Evolutionary conservation across 495 filamentous ascomycete genomes (phyloP).

Genomic region (Melanomma pulvis-pyrius): DNA sequence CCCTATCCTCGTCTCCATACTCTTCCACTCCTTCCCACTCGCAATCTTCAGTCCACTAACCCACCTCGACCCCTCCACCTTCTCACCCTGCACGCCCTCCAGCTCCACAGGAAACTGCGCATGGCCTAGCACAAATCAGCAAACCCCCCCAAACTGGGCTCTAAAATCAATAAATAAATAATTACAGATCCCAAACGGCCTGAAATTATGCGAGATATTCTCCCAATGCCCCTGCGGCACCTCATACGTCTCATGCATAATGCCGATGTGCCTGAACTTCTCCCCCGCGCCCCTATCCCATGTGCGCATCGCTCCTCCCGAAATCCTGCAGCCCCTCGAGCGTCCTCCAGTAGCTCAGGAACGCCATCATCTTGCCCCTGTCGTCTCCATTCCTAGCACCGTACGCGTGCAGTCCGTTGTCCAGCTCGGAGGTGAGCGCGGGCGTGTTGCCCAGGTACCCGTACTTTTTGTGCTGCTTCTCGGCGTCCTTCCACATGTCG

Average conservation of each 20-base stretch:
- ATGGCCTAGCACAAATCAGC: slow-evolving; percentile 5
- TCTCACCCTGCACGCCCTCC: neutral
- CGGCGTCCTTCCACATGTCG: slow-evolving; percentile 15
- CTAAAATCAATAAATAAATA: neutral
- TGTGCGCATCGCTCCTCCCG: slow-evolving; percentile 2
- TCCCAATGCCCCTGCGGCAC: slow-evolving; percentile 21
- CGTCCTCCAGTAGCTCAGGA: slow-evolving; percentile 17
- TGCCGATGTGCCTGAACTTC: slow-evolving; percentile 3
- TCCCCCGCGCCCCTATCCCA: slow-evolving; percentile 1
- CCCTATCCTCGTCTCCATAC: slow-evolving; percentile 11
- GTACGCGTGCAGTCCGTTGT: neutral
- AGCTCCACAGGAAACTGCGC: slow-evolving; percentile 4
- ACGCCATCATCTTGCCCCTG: slow-evolving; percentile 11
- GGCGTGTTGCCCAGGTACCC: slow-evolving; percentile 21
- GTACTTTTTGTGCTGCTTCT: neutral
- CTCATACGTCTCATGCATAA: slow-evolving; percentile 21
- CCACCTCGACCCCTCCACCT: neutral
- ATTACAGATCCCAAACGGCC: slow-evolving; percentile 11
- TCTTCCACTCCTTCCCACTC: slow-evolving; percentile 14
- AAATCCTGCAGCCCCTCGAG: slow-evolving; percentile 17
- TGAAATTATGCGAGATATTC: slow-evolving; percentile 10
- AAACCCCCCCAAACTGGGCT: neutral
- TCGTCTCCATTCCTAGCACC: slow-evolving; percentile 8
- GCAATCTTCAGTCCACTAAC: neutral
- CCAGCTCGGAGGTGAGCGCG: neutral